These are phyloP conservation scores for Scheffersomyces titani DNA, from an alignment of 1,139 yeast species.

Conservation along the genomic window DNA sequence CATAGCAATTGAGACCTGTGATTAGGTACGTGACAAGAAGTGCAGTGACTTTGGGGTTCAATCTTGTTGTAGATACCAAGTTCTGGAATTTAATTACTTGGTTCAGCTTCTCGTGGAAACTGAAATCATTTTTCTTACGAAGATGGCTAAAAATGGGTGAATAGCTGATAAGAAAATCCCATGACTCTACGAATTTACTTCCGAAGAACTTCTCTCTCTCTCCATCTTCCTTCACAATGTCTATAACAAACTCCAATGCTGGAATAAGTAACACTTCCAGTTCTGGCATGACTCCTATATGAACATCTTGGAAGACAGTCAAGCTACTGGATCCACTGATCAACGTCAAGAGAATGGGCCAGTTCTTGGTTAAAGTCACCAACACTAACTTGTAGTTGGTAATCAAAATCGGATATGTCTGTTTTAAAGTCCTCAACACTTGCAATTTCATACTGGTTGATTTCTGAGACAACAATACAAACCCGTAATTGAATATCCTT, in stretches of 20 bases:
- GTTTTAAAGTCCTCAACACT: slow-evolving; percentile 52
- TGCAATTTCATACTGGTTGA: slow-evolving; percentile 58
- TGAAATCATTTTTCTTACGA: background rate
- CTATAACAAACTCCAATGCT: slow-evolving; percentile 24
- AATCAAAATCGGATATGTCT: slow-evolving; percentile 61
- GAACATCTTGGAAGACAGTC: slow-evolving; percentile 4
- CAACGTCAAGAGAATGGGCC: slow-evolving; percentile 52
- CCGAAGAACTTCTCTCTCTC: slow-evolving; percentile 33
- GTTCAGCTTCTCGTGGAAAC: background rate
- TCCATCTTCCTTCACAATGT: slow-evolving; percentile 31
- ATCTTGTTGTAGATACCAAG: slow-evolving; percentile 2
- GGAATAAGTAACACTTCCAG: slow-evolving; percentile 15
- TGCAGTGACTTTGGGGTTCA: slow-evolving; percentile 15
- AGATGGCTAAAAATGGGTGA: slow-evolving; percentile 11
- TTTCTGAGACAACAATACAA: slow-evolving; percentile 68
- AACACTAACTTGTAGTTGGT: slow-evolving; percentile 58
- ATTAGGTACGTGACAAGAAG: slow-evolving; percentile 25
- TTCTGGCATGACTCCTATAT: slow-evolving; percentile 3
- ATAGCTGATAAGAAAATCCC: slow-evolving; percentile 28
- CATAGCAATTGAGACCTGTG: slow-evolving; percentile 34
- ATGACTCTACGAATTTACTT: slow-evolving; percentile 37
- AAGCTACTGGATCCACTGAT: slow-evolving; percentile 11
- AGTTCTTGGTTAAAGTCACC: slow-evolving; percentile 68
- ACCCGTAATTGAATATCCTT: slow-evolving; percentile 68
- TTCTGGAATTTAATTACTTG: slow-evolving; percentile 2